Percentiles rank a stretch among this genome's conserved stretches.
phyloP scores from a whole-genome alignment of 345 rosid genomes.

The Eutrema yunnanense region DNA sequence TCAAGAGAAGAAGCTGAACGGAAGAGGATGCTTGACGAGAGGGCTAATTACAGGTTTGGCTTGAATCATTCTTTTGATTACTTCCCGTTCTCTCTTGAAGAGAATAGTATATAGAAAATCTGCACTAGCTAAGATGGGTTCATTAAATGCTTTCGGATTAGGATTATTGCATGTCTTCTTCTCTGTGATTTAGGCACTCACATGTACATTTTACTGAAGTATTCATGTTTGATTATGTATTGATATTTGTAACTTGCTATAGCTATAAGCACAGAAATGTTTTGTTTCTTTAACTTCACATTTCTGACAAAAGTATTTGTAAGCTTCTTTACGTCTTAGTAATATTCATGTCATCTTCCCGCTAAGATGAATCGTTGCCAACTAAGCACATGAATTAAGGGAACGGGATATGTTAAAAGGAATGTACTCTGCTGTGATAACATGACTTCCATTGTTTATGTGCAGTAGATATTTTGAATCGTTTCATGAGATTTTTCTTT shows the following conservation, averaged over 20 bases:
- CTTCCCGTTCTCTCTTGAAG: not conserved
- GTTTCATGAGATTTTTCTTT: not conserved
- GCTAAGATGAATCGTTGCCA: not conserved
- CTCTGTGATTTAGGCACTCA: not conserved
- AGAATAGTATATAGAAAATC: not conserved
- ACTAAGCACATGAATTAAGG: not conserved
- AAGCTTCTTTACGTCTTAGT: not conserved
- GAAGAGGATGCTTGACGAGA: constrained; percentile 86
- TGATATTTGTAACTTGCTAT: not conserved
- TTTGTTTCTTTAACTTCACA: not conserved
- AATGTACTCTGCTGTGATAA: not conserved
- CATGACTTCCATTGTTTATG: not conserved
- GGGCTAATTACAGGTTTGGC: constrained; percentile 67
- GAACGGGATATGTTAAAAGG: not conserved
- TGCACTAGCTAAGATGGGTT: not conserved
- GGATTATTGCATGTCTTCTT: not conserved
- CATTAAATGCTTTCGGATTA: not conserved
- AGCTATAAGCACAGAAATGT: not conserved
- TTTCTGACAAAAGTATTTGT: not conserved
- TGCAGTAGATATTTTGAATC: not conserved
- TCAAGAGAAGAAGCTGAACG: constrained; percentile 85
- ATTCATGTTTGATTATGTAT: constrained; percentile 2
- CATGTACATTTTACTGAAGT: constrained; percentile 1
- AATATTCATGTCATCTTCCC: not conserved
- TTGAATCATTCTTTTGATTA: not conserved